A percentile compares a stretch with the other conserved stretches of the same genome.
phyloP scores from a whole-genome alignment of 2,329 filamentous ascomycete species.

The Aspergillus bombycis region DNA sequence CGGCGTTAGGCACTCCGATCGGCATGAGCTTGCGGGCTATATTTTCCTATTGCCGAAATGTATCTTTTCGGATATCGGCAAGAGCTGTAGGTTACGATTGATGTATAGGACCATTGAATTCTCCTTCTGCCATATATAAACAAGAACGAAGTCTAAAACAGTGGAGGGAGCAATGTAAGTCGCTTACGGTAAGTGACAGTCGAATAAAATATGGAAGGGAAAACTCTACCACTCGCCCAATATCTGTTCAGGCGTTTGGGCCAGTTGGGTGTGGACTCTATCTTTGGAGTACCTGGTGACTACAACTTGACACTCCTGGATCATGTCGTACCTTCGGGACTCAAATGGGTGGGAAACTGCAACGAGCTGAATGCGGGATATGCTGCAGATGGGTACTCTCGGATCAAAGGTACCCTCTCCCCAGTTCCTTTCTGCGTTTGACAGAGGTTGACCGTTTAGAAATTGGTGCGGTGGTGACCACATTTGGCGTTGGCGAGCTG shows the following conservation, averaged over 20 bases:
- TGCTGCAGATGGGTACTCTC: conserved; percentile 36
- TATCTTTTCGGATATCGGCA: neutral
- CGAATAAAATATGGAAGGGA: neutral
- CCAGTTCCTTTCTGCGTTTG: neutral
- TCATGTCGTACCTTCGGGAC: conserved; percentile 36
- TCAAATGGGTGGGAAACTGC: conserved; percentile 59
- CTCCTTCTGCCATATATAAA: neutral
- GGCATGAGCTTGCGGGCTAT: neutral
- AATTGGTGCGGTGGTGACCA: neutral
- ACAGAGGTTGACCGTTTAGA: neutral
- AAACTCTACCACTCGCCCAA: neutral
- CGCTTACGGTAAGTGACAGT: neutral
- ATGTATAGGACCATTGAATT: neutral
- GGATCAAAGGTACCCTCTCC: conserved; percentile 24
- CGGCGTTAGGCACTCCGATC: neutral
- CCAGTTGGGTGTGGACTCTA: neutral
- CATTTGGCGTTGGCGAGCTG: neutral
- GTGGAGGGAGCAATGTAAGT: neutral
- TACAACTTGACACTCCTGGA: neutral
- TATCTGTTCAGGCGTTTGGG: neutral
- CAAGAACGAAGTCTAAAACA: neutral
- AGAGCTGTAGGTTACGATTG: neutral
- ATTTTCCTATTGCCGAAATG: neutral
- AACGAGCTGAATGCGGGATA: conserved; percentile 63
- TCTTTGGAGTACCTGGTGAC: neutral